Conservation (phyloP, 2,329 filamentous ascomycete genomes). For the Nemania sp. region DNA sequence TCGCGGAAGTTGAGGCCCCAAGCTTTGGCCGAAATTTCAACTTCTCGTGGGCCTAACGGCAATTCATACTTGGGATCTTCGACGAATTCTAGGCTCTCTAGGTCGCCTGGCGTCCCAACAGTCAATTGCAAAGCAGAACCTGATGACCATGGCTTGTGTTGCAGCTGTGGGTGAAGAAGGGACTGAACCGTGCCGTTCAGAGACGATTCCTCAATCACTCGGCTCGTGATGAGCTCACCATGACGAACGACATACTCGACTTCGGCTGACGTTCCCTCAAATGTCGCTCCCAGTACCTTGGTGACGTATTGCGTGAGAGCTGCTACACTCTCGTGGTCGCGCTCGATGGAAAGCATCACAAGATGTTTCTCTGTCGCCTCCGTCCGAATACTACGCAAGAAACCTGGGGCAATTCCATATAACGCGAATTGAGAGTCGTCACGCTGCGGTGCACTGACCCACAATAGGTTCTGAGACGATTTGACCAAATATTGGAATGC, state of each 20-base stretch:
- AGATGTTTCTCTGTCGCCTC: conserved; percentile 35
- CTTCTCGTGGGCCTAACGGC: conserved; percentile 21
- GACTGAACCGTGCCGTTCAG: conserved; percentile 19
- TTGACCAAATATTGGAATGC: conserved; percentile 29
- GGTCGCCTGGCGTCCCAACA: conserved; percentile 25
- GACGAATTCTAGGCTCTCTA: conserved; percentile 30
- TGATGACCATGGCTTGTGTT: conserved; percentile 19
- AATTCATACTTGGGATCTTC: conserved; percentile 24
- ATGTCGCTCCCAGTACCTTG: conserved; percentile 25
- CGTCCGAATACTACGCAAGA: conserved; percentile 34
- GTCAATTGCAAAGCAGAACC: conserved; percentile 28
- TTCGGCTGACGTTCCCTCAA: conserved; percentile 18
- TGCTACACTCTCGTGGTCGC: neutral
- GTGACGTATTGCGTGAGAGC: conserved; percentile 20
- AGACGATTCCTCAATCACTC: conserved; percentile 15
- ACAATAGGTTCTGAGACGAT: conserved; percentile 30
- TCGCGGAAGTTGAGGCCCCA: conserved; percentile 28
- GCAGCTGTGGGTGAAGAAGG: conserved; percentile 14
- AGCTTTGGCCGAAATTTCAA: conserved; percentile 30
- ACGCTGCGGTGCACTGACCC: conserved; percentile 30
- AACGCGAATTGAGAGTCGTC: conserved; percentile 27
- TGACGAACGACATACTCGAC: conserved; percentile 26
- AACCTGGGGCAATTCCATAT: conserved; percentile 31
- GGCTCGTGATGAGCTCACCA: conserved; percentile 16
- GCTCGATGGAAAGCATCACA: conserved; percentile 30